Conservation (phyloP, 106 monocot species). For the Platanthera zijinensis region DNA sequence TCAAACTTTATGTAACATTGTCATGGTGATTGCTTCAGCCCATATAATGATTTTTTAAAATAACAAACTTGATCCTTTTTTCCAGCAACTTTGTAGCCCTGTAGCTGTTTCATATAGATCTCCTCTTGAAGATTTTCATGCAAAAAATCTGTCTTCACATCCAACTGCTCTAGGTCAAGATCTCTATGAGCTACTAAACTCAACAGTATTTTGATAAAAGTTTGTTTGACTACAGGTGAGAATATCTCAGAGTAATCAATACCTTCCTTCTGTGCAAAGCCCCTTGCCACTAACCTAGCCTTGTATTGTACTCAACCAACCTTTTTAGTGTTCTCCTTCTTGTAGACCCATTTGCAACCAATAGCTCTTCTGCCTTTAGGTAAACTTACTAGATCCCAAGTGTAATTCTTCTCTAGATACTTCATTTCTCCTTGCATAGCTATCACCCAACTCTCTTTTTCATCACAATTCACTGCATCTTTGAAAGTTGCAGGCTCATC, state of each 20-base stretch:
- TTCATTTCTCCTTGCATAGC: not conserved
- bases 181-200: not conserved
- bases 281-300: not conserved
- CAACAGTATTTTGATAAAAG: not conserved
- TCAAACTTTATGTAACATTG: constrained; percentile 13
- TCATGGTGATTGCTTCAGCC: constrained; percentile 3
- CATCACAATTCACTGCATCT: too few relatives aligned
- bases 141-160: not conserved
- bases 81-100: not conserved
- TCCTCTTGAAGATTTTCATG: constrained; percentile 8
- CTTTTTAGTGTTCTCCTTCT: not conserved
- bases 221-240: not conserved
- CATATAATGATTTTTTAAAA: constrained; percentile 5
- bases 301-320: too few relatives aligned
- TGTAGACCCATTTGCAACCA: not conserved
- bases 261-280: not conserved
- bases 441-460: not conserved
- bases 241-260: not conserved
- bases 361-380: not conserved
- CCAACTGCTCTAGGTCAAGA: not conserved
- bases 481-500: too few relatives aligned
- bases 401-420: not conserved
- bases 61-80: constrained; percentile 6
- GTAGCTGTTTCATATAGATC: constrained; percentile 9
- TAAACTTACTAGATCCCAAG: not conserved